Evolutionary conservation across 257 asterid species (phyloP).

Genomic region (Solanum dulcamara): DNA sequence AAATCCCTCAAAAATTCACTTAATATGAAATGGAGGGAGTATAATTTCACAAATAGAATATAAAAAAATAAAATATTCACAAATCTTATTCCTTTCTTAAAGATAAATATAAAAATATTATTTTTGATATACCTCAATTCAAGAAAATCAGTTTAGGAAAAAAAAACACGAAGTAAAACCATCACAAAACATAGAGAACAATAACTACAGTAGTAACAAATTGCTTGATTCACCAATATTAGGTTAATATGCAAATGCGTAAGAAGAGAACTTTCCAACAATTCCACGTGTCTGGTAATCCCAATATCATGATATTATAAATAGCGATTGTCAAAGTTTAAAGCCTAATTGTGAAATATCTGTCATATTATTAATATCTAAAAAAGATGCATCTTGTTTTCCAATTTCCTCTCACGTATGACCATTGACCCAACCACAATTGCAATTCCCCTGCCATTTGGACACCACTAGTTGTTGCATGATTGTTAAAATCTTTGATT

Average conservation of each 20-base stretch:
- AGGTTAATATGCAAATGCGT: not conserved
- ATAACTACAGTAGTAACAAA: not conserved
- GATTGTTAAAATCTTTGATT: not conserved
- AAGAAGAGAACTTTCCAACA: not conserved
- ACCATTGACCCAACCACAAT: not conserved
- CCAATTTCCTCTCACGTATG: not conserved
- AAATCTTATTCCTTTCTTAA: no score
- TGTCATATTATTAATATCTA: not conserved
- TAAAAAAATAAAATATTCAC: no score
- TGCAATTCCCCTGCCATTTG: not conserved
- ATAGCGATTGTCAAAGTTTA: not conserved
- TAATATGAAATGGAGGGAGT: no score
- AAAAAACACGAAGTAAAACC: rapidly evolving
- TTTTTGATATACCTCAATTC: no score
- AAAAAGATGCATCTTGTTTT: not conserved
- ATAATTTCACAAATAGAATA: no score
- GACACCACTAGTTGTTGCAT: not conserved
- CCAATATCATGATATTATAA: not conserved
- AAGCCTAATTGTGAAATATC: not conserved
- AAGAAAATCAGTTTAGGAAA: no score
- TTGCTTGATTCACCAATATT: not conserved
- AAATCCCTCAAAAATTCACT: no score
- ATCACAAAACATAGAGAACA: no score
- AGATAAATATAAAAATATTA: no score
- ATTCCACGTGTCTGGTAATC: not conserved